A percentile compares a stretch with the other conserved stretches of the same genome.
Evolutionary conservation across 257 asterid genomes (phyloP).

Genomic region (Petunia secreta): DNA sequence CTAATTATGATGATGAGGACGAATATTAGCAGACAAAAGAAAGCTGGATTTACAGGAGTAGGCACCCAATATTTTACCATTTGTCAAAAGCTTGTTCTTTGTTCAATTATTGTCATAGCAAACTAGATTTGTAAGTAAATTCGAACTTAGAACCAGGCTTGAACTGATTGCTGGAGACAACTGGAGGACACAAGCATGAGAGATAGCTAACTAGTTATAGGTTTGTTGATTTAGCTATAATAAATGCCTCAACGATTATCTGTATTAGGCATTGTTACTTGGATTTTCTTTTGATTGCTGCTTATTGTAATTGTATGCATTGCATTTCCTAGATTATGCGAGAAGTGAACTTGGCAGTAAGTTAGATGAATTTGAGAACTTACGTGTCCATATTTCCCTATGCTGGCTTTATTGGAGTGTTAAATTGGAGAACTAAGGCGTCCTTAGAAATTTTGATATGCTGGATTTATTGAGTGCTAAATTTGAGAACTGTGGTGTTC

Average conservation of each 20-base stretch:
- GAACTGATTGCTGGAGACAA: conserved; percentile 1
- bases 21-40: not conserved
- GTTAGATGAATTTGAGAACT: not conserved
- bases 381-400: not conserved
- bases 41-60: conserved; percentile 16
- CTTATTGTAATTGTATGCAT: not conserved
- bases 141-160: not conserved
- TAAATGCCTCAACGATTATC: not conserved
- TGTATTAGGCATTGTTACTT: not conserved
- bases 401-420: not conserved
- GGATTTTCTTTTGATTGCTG: conserved; percentile 19
- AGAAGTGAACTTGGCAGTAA: not conserved
- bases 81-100: not conserved
- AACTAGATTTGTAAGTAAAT: not conserved
- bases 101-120: conserved; percentile 4
- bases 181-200: not conserved
- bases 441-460: too few species aligned
- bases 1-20: not conserved
- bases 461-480: too few species aligned
- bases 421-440: too few species aligned
- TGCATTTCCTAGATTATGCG: conserved; percentile 9
- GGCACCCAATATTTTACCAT: not conserved
- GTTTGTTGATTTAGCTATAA: not conserved
- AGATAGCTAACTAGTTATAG: not conserved
- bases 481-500: too few species aligned